phyloP scores from a whole-genome alignment of 148 eudicot genomes.

The Rhododendron kiyosumense region DNA sequence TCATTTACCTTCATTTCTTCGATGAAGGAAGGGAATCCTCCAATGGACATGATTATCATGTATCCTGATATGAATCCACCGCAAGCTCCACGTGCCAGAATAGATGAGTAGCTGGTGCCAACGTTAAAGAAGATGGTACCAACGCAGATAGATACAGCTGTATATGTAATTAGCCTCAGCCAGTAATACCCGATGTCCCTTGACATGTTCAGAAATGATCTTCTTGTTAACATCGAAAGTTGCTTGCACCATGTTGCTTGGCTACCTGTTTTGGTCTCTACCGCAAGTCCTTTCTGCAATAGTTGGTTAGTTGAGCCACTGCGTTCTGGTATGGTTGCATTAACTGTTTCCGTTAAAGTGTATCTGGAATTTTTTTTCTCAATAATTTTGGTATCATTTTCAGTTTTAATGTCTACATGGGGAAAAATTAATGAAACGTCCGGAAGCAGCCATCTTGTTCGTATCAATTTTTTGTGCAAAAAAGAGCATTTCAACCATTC shows the following conservation, averaged over 20 bases:
- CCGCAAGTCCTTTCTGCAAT: conserved; percentile 48
- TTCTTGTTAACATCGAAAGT: conserved; percentile 46
- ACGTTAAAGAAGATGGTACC: conserved; percentile 77
- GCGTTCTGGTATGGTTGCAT: background rate
- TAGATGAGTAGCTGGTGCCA: conserved; percentile 68
- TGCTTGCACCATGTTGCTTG: conserved; percentile 84
- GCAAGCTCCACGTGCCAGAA: conserved; percentile 80
- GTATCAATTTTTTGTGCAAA: background rate
- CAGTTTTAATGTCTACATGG: background rate
- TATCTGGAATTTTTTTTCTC: background rate
- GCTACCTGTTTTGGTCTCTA: conserved; percentile 42
- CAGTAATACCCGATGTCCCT: conserved; percentile 86
- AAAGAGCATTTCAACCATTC: background rate
- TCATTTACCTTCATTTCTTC: conserved; percentile 75
- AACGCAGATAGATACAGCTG: conserved; percentile 56
- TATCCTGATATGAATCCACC: conserved; percentile 82
- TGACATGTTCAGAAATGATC: conserved; percentile 78
- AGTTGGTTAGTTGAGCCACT: background rate
- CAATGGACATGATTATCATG: conserved; percentile 94
- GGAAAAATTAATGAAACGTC: background rate
- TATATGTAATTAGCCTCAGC: conserved; percentile 58
- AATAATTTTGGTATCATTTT: background rate
- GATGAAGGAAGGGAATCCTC: conserved; percentile 90
- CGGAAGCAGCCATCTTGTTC: background rate
- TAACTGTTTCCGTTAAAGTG: background rate